A percentile compares a stretch with the other conserved stretches of the same genome.
Conservation (phyloP, 345 rosid genomes). For the Corchorus capsularis region DNA sequence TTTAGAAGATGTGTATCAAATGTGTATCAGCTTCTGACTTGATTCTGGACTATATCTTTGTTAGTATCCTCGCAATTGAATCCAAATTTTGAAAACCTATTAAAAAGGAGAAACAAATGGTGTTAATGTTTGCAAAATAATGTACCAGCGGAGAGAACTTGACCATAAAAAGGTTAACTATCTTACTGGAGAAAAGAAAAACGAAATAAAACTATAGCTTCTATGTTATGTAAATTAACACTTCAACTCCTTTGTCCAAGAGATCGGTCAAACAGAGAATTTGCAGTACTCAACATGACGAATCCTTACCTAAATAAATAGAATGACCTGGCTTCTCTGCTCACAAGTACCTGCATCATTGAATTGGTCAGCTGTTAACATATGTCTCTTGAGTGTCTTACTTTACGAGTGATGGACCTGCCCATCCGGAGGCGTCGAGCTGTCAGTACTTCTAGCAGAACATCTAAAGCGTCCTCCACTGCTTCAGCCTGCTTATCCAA, state of each 20-base stretch:
- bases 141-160: not conserved
- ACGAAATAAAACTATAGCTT: too few relatives aligned
- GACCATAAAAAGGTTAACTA: too few relatives aligned
- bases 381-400: conserved; percentile 46
- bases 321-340: not conserved
- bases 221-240: not conserved
- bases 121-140: not conserved
- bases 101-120: not conserved
- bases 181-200: too few relatives aligned
- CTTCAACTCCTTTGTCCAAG: not conserved
- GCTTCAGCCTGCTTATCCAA: conserved; percentile 68
- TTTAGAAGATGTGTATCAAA: not conserved
- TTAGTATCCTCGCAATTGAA: not conserved
- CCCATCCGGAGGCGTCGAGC: conserved; percentile 90
- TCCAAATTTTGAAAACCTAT: not conserved
- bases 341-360: not conserved
- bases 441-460: conserved; percentile 72
- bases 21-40: not conserved
- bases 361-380: conserved; percentile 32
- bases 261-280: not conserved
- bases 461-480: conserved; percentile 63
- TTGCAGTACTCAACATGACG: not conserved
- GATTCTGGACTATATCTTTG: not conserved
- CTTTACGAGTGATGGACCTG: conserved; percentile 77
- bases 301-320: conserved; percentile 8